Base-by-base conservation (phyloP, 495 filamentous ascomycete genomes). In the Acidomyces sp. region DNA sequence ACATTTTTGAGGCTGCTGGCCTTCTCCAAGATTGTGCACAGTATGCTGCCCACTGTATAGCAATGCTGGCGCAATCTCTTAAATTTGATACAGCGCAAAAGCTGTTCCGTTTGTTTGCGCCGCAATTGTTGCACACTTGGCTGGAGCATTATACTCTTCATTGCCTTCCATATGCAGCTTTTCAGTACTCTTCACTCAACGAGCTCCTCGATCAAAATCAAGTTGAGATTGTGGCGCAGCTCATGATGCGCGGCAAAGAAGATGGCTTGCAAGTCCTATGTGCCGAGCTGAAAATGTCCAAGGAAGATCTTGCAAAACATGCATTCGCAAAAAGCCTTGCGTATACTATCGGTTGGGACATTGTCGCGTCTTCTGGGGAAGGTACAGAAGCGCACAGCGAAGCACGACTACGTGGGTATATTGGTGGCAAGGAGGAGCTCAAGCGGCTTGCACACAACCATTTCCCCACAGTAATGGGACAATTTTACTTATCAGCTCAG, bases 91-190 rank as follows among this genome's bases (percentile, higher is more conserved):
- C 71, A 27, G 65, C 82, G 1, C 70, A 68, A 50, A 68, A 76
- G 28, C 56, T 99, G 3, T 95, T 96, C 56, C 69, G 66, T n/a
- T 67, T 96, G 3, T 96, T 95, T 53, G 76, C 82, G 13, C 77
- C 86, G 17, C 92, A 99, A 56, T 68, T 96, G n/a, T 65, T 96
- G 3, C 93, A 83, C 55, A 93, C 86, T 0, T 96, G 90, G 92
- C 72, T 86, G 2, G 72, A 80, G 43, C 57, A 60, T 1, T 39
- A 51, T 35, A 60, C 67, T 19, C 59, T 93, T 9, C 62, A 65
- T 1, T 66, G 71, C 2, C 80, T 95, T 39, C 86, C 90, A 6
- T 94, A 74, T 50, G 62, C 66, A 32, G 81, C 87, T 7, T 96
- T 94, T 60, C 78, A 77, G 1, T 99, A 88, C 57, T 39, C 56